phyloP scores from a whole-genome alignment of 2,329 filamentous ascomycete species.

The Fusarium xylarioides region DNA sequence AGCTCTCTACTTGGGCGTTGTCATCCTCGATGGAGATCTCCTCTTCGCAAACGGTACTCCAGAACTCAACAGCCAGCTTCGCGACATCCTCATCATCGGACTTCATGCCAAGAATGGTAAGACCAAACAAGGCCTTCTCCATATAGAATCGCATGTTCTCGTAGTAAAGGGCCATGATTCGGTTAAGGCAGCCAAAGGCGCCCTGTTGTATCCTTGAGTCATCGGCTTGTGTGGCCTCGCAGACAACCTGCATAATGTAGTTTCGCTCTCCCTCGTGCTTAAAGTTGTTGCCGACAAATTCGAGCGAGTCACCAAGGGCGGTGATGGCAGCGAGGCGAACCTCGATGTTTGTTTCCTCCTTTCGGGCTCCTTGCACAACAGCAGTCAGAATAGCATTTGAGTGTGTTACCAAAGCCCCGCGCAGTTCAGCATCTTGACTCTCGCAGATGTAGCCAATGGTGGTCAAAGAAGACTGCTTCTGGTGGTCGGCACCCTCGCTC shows the following conservation, averaged over 20 bases:
- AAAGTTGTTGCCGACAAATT: conserved; percentile 98
- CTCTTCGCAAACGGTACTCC: conserved; percentile 99
- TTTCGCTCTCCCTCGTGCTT: conserved; percentile 99
- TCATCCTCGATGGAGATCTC: conserved; percentile 98
- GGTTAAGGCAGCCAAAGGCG: conserved; percentile 95
- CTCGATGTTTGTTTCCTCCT: conserved; percentile 92
- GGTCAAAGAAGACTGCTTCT: conserved; percentile 93
- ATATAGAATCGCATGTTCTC: conserved; percentile 99
- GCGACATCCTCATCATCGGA: conserved; percentile 96
- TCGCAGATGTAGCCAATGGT: conserved; percentile 99
- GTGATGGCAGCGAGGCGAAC: conserved; percentile 93
- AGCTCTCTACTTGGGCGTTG: conserved; percentile 79
- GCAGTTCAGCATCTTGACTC: conserved; percentile 86
- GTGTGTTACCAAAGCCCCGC: conserved; percentile 81
- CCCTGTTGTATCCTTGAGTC: conserved; percentile 94
- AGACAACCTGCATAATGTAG: conserved; percentile 99
- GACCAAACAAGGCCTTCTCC: conserved; percentile 98
- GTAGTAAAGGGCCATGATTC: conserved; percentile 99
- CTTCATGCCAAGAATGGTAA: conserved; percentile 99
- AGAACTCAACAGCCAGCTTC: conserved; percentile 98
- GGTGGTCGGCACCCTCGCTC: conserved; percentile 82
- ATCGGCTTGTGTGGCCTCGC: conserved; percentile 94
- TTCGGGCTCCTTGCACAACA: conserved; percentile 95
- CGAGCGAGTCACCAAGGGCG: conserved; percentile 93
- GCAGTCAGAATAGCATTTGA: conserved; percentile 98